Base-by-base conservation (phyloP, 768 basidiomycete genomes). In the Suillus fuscotomentosus region DNA sequence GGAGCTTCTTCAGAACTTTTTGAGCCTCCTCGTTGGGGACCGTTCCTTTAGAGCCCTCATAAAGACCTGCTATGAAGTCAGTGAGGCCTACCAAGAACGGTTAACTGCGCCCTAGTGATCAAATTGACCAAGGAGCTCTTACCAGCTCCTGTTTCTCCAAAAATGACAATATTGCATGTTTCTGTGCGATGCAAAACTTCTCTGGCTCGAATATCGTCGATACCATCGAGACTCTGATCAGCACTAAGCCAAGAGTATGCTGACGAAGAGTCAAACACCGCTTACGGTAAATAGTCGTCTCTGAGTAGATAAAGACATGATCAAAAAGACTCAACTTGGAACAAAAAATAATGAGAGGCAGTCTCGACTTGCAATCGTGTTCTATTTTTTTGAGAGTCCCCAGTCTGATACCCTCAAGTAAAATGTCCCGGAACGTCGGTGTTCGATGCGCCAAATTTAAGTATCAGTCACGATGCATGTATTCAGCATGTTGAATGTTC, bases 61-160 rank as follows among this genome's bases (percentile, higher is more conserved):
- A 59, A 61, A 72, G 63, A 69, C 45, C 67, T 66, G 54, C 63
- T 56, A 50, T 63, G 55, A n/a, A 69, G 54, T 71, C 71, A 17
- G 72, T 69, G 3, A 63, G 63, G 20, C 72, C 67, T 6, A 65
- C 54, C 31, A 48, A 62, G 15, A 66, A 17, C 3, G 3, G 8
- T 5, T 13, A 11, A 59, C 17, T 20, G 17, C 41, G 3, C 57
- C 22, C 75, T 71, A 57, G 73, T 64, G 64, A 75, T 77, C 38
- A 75, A 47, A 43, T 75, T 75, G 17, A 75, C 74, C 61, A 75
- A 68, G 14, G 74, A 75, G 47, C 74, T 75, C 62, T 75, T 65
- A 0, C 74, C 74, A 67, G 75, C 72, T 20, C 75, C 75, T 2
- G 75, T 75, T 14, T 75, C 73, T 64, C 74, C 74, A 61, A 76